Conservation (phyloP, 208 protist species). For the Lotmaria passim region DNA sequence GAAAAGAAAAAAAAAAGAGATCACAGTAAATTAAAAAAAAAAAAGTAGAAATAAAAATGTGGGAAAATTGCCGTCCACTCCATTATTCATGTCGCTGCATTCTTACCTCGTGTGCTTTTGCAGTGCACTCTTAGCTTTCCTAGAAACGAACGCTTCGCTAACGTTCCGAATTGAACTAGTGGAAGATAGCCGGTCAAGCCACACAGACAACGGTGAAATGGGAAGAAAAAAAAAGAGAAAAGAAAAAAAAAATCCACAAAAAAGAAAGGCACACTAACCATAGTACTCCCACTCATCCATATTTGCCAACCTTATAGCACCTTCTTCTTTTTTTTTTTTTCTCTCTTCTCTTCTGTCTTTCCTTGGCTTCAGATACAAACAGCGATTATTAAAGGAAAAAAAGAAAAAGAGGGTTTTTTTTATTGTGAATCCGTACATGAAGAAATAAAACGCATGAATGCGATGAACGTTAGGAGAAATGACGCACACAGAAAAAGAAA, state of each 20-base stretch:
- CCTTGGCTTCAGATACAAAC: not conserved
- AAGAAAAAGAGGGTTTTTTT: not conserved
- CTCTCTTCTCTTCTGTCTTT: not conserved
- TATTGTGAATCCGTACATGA: too few relatives aligned
- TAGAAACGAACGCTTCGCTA: too few relatives aligned
- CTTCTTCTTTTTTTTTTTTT: not conserved
- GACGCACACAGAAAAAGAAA: not conserved
- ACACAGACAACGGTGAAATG: too few relatives aligned
- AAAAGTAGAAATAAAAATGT: not conserved
- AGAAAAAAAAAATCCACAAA: too few relatives aligned
- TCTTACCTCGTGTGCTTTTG: not conserved
- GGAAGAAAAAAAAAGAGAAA: too few relatives aligned
- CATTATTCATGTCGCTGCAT: not conserved
- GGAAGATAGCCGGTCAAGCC: too few relatives aligned
- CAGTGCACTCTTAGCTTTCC: too few relatives aligned
- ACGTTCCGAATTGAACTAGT: too few relatives aligned
- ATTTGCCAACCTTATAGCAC: too few relatives aligned
- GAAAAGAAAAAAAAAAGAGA: not conserved
- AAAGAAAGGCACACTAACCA: too few relatives aligned
- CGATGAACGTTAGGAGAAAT: not conserved
- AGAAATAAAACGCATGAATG: not conserved
- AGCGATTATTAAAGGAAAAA: not conserved
- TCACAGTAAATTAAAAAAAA: not conserved
- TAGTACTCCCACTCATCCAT: too few relatives aligned
- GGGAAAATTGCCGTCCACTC: not conserved